Percentiles rank a stretch among this genome's conserved stretches.
Evolutionary conservation across 768 basidiomycete species (phyloP).

Genomic region (Galerina sulciceps): DNA sequence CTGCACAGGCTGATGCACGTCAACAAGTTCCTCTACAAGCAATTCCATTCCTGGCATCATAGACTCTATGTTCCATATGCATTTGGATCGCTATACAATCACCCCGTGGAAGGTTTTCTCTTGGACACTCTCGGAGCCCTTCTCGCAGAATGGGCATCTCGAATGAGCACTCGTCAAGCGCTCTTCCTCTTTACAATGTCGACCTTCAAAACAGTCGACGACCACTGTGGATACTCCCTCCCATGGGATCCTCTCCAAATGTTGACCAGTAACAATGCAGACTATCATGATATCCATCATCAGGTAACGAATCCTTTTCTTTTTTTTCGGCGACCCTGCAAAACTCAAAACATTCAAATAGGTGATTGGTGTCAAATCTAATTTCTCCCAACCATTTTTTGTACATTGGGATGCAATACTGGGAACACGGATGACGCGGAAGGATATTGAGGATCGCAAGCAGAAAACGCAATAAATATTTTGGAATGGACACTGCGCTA

Average conservation of each 20-base stretch:
- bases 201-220: conserved; percentile 92
- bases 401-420: conserved; percentile 90
- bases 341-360: conserved; percentile 24
- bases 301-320: conserved; percentile 54
- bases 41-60: conserved; percentile 94
- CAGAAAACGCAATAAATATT: conserved; percentile 26
- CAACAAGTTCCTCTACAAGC: conserved; percentile 88
- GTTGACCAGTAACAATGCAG: conserved; percentile 86
- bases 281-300: conserved; percentile 98
- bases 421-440: conserved; percentile 81
- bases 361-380: conserved; percentile 89
- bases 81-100: conserved; percentile 96
- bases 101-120: conserved; percentile 92
- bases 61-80: conserved; percentile 96
- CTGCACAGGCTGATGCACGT: conserved; percentile 91
- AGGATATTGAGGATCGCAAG: conserved; percentile 61
- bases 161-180: conserved; percentile 82
- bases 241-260: conserved; percentile 93
- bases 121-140: conserved; percentile 84
- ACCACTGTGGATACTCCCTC: conserved; percentile 89
- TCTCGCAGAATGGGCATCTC: conserved; percentile 70
- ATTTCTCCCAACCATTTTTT: conserved; percentile 96
- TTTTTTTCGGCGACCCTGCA: not conserved
- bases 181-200: conserved; percentile 82
- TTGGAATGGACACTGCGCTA: not conserved